Evolutionary conservation across 2,329 filamentous ascomycete genomes (phyloP).

Genomic region (Ciborinia camelliae): DNA sequence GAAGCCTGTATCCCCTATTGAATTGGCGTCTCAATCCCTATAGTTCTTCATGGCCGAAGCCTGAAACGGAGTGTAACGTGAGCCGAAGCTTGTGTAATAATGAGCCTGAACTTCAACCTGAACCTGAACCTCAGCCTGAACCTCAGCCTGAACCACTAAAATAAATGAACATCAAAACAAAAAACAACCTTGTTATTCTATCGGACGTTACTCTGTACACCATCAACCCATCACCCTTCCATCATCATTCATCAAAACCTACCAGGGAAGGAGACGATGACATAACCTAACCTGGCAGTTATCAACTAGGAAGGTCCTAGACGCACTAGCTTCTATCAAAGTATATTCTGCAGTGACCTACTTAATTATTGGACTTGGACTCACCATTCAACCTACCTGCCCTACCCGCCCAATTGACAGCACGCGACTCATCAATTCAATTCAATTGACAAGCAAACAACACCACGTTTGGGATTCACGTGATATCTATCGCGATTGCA

Average conservation of each 20-base stretch:
- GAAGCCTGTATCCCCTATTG: background rate
- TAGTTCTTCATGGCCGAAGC: background rate
- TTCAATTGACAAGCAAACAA: background rate
- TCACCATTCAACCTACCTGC: background rate
- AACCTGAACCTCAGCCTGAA: too few relatives aligned
- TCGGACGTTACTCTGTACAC: too few relatives aligned
- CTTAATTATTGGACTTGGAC: background rate
- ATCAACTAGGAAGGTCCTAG: background rate
- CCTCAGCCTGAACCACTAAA: too few relatives aligned
- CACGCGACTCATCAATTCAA: background rate
- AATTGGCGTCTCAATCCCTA: background rate
- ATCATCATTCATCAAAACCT: background rate
- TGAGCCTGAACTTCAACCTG: too few relatives aligned
- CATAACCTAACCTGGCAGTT: too few relatives aligned
- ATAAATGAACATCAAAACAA: background rate
- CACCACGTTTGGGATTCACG: background rate
- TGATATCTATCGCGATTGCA: background rate
- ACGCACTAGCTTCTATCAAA: background rate
- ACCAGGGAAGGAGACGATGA: background rate
- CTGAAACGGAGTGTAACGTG: background rate
- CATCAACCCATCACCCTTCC: background rate
- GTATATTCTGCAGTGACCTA: background rate
- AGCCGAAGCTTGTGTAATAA: background rate
- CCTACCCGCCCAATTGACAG: background rate
- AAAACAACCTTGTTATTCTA: too few relatives aligned